A percentile compares a stretch with the other conserved stretches of the same genome.
phyloP scores from a whole-genome alignment of 2,329 filamentous ascomycete species.

The Chrysoporthe austroafricana region DNA sequence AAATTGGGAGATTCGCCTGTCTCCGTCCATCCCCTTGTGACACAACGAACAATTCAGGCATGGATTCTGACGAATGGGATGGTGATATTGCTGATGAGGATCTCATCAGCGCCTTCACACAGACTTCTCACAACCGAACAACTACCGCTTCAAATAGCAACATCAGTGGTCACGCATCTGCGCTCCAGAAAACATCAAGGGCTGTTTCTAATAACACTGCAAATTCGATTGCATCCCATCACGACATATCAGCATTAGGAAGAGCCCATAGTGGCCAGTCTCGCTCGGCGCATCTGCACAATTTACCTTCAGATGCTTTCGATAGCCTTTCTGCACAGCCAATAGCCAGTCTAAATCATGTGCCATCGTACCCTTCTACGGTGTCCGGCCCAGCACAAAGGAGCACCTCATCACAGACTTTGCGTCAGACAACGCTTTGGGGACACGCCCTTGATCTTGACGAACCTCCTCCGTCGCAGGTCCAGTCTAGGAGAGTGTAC shows the following conservation, averaged over 20 bases:
- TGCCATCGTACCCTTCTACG: constrained; percentile 20
- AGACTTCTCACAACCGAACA: constrained; percentile 40
- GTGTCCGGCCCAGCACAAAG: constrained; percentile 31
- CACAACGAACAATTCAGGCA: constrained; percentile 32
- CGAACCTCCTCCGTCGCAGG: constrained; percentile 33
- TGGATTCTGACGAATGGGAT: constrained; percentile 66
- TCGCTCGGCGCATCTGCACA: constrained; percentile 45
- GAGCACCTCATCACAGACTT: constrained; percentile 36
- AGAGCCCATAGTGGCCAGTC: constrained; percentile 8
- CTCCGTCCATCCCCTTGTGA: not conserved
- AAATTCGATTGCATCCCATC: not conserved
- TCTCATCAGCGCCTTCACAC: constrained; percentile 62
- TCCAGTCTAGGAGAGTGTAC: constrained; percentile 48
- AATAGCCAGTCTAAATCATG: constrained; percentile 21
- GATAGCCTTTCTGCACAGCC: constrained; percentile 57
- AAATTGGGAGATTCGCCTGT: not conserved
- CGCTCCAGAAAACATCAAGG: not conserved
- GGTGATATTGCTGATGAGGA: constrained; percentile 69
- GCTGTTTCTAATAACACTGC: not conserved
- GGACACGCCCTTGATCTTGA: constrained; percentile 44
- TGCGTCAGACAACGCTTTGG: constrained; percentile 60
- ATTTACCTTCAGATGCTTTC: constrained; percentile 70
- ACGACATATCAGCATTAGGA: not conserved
- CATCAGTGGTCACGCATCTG: not conserved
- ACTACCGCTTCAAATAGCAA: not conserved